phyloP scores from a whole-genome alignment of 257 asterid genomes.

The Thymus mandschuricus region DNA sequence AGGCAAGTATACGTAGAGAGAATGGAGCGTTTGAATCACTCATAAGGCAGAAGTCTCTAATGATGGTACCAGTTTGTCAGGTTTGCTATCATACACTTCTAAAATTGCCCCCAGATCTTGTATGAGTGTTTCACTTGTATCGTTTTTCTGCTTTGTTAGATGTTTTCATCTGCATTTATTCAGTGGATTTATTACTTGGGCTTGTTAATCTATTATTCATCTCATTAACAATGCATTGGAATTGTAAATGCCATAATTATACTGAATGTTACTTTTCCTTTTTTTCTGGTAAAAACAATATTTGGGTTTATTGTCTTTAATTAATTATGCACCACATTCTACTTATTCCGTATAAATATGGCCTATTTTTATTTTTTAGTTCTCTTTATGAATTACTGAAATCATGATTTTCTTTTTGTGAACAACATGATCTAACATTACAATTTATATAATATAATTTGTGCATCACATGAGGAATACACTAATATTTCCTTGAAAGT shows the following conservation, averaged over 20 bases:
- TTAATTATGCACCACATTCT: not conserved
- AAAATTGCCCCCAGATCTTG: slow-evolving; percentile 17
- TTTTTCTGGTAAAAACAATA: not conserved
- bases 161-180: not conserved
- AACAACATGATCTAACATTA: no score
- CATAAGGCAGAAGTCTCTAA: slow-evolving; percentile 90
- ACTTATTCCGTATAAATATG: not conserved
- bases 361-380: no score
- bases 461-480: no score
- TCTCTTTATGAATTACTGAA: no score
- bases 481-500: not conserved
- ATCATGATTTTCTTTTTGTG: no score
- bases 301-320: not conserved
- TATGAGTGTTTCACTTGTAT: not conserved
- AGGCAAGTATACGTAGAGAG: slow-evolving; percentile 90
- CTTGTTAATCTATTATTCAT: no score
- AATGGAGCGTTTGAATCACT: slow-evolving; percentile 94
- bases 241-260: no score
- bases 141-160: slow-evolving; percentile 1
- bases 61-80: slow-evolving; percentile 89
- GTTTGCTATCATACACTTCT: slow-evolving; percentile 45
- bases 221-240: no score
- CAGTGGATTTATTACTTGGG: no score
- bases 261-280: no score
- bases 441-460: no score